phyloP scores from a whole-genome alignment of 2,329 filamentous ascomycete species.

The Lachnellula willkommii region DNA sequence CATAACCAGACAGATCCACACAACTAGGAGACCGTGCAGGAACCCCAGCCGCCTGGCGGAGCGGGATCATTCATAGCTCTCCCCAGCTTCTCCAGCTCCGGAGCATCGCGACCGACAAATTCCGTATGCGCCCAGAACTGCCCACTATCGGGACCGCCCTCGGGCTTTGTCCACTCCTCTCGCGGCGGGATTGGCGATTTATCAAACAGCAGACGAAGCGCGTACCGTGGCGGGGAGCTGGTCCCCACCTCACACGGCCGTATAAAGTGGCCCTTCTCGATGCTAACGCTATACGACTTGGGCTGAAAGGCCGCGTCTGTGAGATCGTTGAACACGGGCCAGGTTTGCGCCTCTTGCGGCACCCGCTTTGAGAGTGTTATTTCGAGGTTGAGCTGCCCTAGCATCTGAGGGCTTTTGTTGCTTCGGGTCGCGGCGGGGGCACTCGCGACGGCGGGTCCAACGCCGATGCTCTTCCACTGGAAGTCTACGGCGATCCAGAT shows the following conservation, averaged over 20 bases:
- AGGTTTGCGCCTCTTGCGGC: not conserved
- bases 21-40: not conserved
- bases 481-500: not conserved
- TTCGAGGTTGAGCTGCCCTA: not conserved
- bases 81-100: not conserved
- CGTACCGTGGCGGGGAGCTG: not conserved
- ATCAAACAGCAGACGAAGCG: not conserved
- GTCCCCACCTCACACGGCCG: not conserved
- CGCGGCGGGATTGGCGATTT: not conserved
- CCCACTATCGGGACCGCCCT: not conserved
- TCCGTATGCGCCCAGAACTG: not conserved
- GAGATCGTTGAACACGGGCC: not conserved
- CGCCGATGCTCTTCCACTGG: not conserved
- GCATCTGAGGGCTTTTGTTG: not conserved
- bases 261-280: not conserved
- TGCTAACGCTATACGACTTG: not conserved
- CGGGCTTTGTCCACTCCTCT: not conserved
- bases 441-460: not conserved
- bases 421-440: not conserved
- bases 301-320: not conserved
- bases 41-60: not conserved
- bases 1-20: not conserved
- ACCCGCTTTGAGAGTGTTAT: not conserved
- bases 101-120: not conserved
- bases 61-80: not conserved